Conservation (phyloP, 371 early-diverging fungal species). For the Apophysomyces trapeziformis region DNA sequence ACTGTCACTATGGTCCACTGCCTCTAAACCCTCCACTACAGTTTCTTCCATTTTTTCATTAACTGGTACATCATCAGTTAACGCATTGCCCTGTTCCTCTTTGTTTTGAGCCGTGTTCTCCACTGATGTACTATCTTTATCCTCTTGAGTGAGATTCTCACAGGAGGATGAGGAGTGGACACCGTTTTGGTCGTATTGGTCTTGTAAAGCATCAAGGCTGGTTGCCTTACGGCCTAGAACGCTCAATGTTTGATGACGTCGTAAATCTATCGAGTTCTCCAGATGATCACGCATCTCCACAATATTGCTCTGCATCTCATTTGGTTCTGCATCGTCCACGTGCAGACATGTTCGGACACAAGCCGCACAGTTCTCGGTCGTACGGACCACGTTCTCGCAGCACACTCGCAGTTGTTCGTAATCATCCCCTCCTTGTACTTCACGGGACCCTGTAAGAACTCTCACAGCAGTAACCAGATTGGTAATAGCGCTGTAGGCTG, state of each 20-base stretch:
- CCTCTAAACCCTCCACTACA: background rate
- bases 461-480: slow-evolving; percentile 51
- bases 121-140: background rate
- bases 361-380: slow-evolving; percentile 40
- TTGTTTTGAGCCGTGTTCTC: too few species aligned
- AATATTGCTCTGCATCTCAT: slow-evolving; percentile 16
- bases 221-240: slow-evolving; percentile 43
- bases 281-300: slow-evolving; percentile 22
- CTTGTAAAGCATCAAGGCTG: slow-evolving; percentile 40
- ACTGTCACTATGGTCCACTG: background rate
- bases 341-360: slow-evolving; percentile 35
- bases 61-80: background rate
- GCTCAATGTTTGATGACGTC: slow-evolving; percentile 41
- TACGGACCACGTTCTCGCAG: slow-evolving; percentile 41
- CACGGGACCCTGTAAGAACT: slow-evolving; percentile 34
- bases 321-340: slow-evolving; percentile 13
- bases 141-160: background rate
- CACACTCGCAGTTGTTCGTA: slow-evolving; percentile 30
- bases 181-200: slow-evolving; percentile 24
- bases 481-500: slow-evolving; percentile 53
- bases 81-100: background rate
- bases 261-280: slow-evolving; percentile 26
- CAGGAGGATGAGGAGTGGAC: background rate
- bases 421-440: slow-evolving; percentile 19
- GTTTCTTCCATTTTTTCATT: background rate